Evolutionary conservation across 1,139 yeast species (phyloP).

Genomic region (Hemisphaericaspora subhashii): DNA sequence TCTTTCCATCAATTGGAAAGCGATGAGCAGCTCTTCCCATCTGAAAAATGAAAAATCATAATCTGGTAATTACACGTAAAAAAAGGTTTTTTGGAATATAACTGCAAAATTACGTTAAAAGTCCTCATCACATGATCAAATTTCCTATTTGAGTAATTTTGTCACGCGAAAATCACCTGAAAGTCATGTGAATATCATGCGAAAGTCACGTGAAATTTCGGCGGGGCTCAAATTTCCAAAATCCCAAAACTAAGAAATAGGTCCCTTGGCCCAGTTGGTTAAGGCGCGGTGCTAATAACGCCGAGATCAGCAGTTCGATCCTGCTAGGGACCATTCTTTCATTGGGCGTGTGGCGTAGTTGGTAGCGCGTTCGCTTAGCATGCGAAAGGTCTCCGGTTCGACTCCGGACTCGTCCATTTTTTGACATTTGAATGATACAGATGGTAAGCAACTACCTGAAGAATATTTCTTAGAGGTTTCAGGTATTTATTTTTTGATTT

Average conservation of each 20-base stretch:
- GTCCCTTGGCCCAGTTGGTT: conserved; percentile 91
- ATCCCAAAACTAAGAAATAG: conserved; percentile 19
- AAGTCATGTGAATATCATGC: background rate
- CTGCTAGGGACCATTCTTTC: conserved; percentile 70
- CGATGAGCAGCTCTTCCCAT: background rate
- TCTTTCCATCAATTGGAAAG: background rate
- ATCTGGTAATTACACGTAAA: too few relatives aligned
- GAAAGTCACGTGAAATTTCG: background rate
- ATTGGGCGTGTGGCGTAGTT: conserved; percentile 68
- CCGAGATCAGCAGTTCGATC: conserved; percentile 86
- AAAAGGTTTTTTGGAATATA: background rate
- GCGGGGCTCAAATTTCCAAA: background rate
- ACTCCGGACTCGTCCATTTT: conserved; percentile 62
- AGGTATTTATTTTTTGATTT: too few relatives aligned
- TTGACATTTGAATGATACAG: too few relatives aligned
- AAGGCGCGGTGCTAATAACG: conserved; percentile 90
- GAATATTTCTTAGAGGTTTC: background rate
- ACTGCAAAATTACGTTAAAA: background rate
- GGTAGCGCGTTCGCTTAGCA: conserved; percentile 73
- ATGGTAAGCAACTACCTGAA: too few relatives aligned
- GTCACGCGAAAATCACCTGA: background rate
- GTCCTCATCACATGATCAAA: background rate
- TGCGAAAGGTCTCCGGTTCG: conserved; percentile 69
- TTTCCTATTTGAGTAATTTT: too few relatives aligned
- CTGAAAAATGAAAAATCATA: background rate